phyloP scores from a whole-genome alignment of 2,329 filamentous ascomycete genomes.

The Daldinia sp. region DNA sequence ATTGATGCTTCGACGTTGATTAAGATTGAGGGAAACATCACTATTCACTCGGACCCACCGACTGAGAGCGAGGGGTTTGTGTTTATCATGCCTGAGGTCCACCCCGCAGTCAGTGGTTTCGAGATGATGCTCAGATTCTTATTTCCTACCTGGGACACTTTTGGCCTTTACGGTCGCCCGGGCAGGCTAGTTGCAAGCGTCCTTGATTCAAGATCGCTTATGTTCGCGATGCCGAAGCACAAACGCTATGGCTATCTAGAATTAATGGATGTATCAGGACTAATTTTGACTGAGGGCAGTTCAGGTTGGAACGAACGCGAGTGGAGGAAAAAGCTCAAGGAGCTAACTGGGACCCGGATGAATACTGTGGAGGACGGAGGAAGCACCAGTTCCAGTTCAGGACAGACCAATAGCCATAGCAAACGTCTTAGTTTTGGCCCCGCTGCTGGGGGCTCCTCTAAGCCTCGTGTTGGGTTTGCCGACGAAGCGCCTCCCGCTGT shows the following conservation, averaged over 20 bases:
- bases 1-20: conserved; percentile 94
- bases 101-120: conserved; percentile 90
- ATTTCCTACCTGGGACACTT: conserved; percentile 94
- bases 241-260: conserved; percentile 91
- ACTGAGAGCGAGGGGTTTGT: conserved; percentile 90
- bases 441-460: conserved; percentile 44
- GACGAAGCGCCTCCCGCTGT: conserved; percentile 59
- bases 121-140: conserved; percentile 94
- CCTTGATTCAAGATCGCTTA: conserved; percentile 85
- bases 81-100: conserved; percentile 96
- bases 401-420: conserved; percentile 65
- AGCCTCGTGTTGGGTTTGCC: conserved; percentile 64
- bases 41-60: conserved; percentile 81
- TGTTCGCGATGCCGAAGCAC: conserved; percentile 97
- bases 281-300: conserved; percentile 83
- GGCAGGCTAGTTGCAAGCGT: conserved; percentile 86
- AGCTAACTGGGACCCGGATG: conserved; percentile 83
- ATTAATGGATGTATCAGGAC: conserved; percentile 79
- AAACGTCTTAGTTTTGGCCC: conserved; percentile 64
- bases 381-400: conserved; percentile 52
- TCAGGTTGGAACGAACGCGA: conserved; percentile 82
- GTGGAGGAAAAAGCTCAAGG: conserved; percentile 90
- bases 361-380: conserved; percentile 62
- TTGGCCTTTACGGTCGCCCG: conserved; percentile 89
- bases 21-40: conserved; percentile 91